These are phyloP conservation scores for Monosporozyma aquatica DNA, from an alignment of 805 yeast genomes.

Conservation along the genomic window DNA sequence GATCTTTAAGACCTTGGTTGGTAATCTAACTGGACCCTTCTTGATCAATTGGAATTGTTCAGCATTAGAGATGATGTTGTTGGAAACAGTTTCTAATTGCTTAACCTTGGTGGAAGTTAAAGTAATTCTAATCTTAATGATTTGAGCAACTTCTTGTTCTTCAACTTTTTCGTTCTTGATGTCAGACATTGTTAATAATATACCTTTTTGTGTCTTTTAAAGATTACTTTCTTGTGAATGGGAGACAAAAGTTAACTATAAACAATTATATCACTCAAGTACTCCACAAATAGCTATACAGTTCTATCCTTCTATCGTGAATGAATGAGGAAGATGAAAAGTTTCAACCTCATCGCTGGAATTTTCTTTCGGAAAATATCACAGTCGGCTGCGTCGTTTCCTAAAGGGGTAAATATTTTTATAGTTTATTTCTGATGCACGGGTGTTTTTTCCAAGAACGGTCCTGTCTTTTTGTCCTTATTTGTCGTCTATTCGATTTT, in stretches of 20 bases:
- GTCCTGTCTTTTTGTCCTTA: neutral
- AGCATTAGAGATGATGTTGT: constrained; percentile 84
- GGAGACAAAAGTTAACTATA: no score
- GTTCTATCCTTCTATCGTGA: no score
- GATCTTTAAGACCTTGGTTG: constrained; percentile 96
- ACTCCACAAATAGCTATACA: no score
- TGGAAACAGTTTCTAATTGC: constrained; percentile 94
- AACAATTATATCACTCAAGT: no score
- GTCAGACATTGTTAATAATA: constrained; percentile 56
- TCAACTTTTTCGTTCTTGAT: constrained; percentile 77
- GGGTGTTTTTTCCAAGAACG: neutral
- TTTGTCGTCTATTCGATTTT: no score
- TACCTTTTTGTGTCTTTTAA: constrained; percentile 34
- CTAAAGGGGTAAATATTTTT: neutral
- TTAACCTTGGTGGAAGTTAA: constrained; percentile 97
- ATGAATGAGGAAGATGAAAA: no score
- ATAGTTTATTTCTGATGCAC: neutral
- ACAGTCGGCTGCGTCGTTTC: neutral
- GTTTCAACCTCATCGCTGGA: no score
- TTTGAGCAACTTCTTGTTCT: constrained; percentile 70
- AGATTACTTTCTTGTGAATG: constrained; percentile 5
- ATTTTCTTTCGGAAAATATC: no score
- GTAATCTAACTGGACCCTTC: constrained; percentile 99
- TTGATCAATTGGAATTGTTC: constrained; percentile 69
- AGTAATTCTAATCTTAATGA: constrained; percentile 98